Evolutionary conservation across 2,329 filamentous ascomycete genomes (phyloP), one percentile per base, ranked within the genome.

Genomic region (Ceratocystis ficicola): DNA sequence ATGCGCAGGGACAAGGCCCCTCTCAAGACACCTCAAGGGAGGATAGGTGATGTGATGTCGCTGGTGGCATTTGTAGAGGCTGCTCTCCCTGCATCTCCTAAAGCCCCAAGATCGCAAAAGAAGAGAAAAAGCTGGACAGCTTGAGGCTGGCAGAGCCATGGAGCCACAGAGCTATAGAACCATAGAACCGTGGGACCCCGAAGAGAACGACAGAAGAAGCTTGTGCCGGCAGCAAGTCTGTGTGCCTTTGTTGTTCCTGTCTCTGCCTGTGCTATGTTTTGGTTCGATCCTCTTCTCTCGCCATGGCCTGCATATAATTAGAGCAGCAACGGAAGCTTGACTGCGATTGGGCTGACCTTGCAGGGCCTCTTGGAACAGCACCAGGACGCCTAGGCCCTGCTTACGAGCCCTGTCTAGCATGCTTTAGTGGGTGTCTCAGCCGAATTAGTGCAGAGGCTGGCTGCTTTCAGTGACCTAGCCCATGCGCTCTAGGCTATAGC

Each of bases 201-300:
- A 57, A 5, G 48, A 57, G 52, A 57, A 30, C 36, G 36, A 41
- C 36, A 41, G 25, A n/a, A 30, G 15, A 30, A 57, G 52, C 52
- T 57, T 57, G 52, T 57, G 25, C 52, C 25, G 17, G 5, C 52
- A 15, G n/a, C 25, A 12, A 57, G 52, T 57, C 52, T 57, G 52
- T 57, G 52, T 30, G 50, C 52, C 15, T 30, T 12, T 57, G 8
- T 30, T 30, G 52, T 30, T 12, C 52, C 30, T 57, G 52, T 57
- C 22, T 30, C 30, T 32, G 30, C 30, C 30, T 32, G 30, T 32
- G 30, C 30, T 32, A 32, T 32, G 30, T 52, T 50, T n/a, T 52
- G 48, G 52, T 30, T 57, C 25, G 28, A 57, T 57, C 52, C 52
- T 57, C 22, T 57, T 57, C 22, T 57, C 52, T 57, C 52, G 22